These are phyloP conservation scores for Mycena maculata DNA, from an alignment of 768 basidiomycete genomes.

Conservation along the genomic window DNA sequence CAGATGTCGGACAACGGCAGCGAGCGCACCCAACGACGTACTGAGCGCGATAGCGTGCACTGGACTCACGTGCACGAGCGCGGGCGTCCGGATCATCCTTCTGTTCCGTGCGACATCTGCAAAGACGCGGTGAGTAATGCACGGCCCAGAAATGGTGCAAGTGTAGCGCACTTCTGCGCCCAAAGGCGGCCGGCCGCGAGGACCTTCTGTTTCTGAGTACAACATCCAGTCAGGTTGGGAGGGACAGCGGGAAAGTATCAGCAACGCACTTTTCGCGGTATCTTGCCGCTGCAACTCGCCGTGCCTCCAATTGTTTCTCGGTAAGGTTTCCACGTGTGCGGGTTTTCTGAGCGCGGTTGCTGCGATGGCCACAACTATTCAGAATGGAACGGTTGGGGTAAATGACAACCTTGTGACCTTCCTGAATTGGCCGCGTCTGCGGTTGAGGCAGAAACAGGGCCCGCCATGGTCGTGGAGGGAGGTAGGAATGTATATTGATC, in stretches of 20 bases:
- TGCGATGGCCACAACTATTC: neutral
- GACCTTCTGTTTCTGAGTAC: neutral
- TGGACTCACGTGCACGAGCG: neutral
- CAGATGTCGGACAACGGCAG: neutral
- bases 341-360: too few species aligned
- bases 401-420: too few species aligned
- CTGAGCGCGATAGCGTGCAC: slow-evolving; percentile 4
- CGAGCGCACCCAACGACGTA: neutral
- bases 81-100: neutral
- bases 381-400: neutral
- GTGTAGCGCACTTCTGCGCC: neutral
- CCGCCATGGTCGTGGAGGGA: neutral
- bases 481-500: neutral
- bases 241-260: neutral
- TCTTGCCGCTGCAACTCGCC: neutral
- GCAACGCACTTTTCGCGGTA: slow-evolving; percentile 7
- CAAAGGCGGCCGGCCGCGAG: neutral
- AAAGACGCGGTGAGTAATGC: neutral
- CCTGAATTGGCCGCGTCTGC: too few species aligned
- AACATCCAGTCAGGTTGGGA: neutral
- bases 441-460: too few species aligned
- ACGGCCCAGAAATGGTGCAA: neutral
- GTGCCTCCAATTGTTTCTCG: neutral
- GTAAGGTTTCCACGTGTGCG: neutral
- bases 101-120: neutral